Evolutionary conservation across 768 basidiomycete species (phyloP).

Genomic region (Tylopilus rubrobrunneus): DNA sequence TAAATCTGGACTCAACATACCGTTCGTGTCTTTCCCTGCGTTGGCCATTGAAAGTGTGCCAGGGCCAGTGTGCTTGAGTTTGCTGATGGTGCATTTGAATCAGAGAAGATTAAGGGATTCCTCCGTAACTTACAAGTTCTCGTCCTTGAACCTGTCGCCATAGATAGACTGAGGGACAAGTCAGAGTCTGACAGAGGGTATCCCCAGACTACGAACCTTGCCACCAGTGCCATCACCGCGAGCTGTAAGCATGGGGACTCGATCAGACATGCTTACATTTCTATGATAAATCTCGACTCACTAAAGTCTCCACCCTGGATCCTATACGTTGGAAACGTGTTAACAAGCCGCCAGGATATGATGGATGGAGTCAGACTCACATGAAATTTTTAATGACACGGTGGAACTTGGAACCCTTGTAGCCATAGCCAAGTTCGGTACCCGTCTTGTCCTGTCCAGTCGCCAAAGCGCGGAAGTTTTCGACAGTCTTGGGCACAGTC

Average conservation of each 20-base stretch:
- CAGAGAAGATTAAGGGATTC: not conserved
- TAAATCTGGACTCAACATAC: slow-evolving; percentile 34
- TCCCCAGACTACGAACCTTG: slow-evolving; percentile 49
- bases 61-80: slow-evolving; percentile 88
- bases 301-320: slow-evolving; percentile 99
- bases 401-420: slow-evolving; percentile 96
- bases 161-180: slow-evolving; percentile 67
- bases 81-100: slow-evolving; percentile 46
- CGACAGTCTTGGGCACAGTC: slow-evolving; percentile 94
- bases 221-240: slow-evolving; percentile 87
- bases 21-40: slow-evolving; percentile 89
- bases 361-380: slow-evolving; percentile 36
- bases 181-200: slow-evolving; percentile 1
- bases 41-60: slow-evolving; percentile 95
- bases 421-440: slow-evolving; percentile 76
- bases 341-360: not conserved
- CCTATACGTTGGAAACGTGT: slow-evolving; percentile 40
- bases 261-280: slow-evolving; percentile 14
- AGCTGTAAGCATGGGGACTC: slow-evolving; percentile 41
- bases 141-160: slow-evolving; percentile 86
- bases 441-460: slow-evolving; percentile 72
- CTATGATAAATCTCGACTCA: slow-evolving; percentile 37
- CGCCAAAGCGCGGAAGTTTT: slow-evolving; percentile 94
- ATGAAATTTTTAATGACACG: slow-evolving; percentile 94
- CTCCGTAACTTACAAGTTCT: slow-evolving; percentile 74